Evolutionary conservation across 306 rosid species (phyloP).

Genomic region (Lathyrus oleraceus): DNA sequence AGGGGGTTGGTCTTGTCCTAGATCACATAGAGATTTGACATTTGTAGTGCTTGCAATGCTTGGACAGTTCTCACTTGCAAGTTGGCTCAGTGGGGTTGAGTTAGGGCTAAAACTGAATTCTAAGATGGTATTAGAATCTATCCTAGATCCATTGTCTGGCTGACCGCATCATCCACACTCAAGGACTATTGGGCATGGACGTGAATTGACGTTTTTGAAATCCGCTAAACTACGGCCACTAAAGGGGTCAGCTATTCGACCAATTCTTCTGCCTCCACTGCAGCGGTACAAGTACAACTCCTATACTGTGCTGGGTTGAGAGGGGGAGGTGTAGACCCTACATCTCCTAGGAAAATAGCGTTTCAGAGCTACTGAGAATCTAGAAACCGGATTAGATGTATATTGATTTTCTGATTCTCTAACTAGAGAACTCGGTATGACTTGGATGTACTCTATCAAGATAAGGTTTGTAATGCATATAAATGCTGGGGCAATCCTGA

Average conservation of each 20-base stretch:
- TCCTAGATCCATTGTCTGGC: not conserved
- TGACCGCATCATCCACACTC: not conserved
- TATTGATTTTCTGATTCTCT: not conserved
- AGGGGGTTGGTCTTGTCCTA: not conserved
- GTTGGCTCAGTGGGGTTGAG: not conserved
- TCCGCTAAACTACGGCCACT: not conserved
- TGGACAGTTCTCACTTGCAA: not conserved
- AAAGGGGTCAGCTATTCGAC: not conserved
- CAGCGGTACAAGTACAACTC: not conserved
- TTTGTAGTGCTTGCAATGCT: not conserved
- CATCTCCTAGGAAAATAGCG: not conserved
- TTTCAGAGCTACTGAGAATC: not conserved
- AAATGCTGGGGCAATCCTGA: not conserved
- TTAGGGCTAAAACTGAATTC: not conserved
- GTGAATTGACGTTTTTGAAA: not conserved
- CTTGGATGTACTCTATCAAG: constrained; percentile 6
- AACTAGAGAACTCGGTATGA: not conserved
- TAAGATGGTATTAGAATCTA: not conserved
- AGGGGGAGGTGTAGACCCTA: not conserved
- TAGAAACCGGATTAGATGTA: not conserved
- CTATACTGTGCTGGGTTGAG: not conserved
- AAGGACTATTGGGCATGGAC: not conserved
- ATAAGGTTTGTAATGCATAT: not conserved
- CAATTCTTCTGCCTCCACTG: not conserved
- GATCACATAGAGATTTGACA: not conserved